These are phyloP conservation scores for Perilla frutescens DNA, from an alignment of 257 asterid genomes.

Conservation along the genomic window DNA sequence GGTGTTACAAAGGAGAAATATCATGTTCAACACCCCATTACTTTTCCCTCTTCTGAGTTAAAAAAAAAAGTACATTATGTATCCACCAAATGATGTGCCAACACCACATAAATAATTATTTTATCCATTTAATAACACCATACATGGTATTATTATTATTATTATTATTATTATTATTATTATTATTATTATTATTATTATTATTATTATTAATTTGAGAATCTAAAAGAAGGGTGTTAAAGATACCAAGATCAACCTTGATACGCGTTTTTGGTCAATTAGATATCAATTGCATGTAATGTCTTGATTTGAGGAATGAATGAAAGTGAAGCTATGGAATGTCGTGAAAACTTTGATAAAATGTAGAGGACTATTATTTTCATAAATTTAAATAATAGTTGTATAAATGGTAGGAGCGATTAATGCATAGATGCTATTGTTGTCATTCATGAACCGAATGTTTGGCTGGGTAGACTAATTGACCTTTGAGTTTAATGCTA, in stretches of 20 bases:
- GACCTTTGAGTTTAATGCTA: slow-evolving; percentile 13
- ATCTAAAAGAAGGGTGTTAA: too few species aligned
- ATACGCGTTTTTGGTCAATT: neutral
- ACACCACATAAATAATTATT: too few species aligned
- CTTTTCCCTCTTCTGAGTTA: too few species aligned
- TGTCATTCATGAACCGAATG: slow-evolving; percentile 22
- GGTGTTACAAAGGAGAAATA: too few species aligned
- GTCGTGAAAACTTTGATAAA: neutral
- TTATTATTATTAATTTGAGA: too few species aligned
- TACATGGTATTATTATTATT: too few species aligned
- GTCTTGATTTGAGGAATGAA: neutral
- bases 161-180: too few species aligned
- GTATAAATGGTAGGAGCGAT: slow-evolving; percentile 6
- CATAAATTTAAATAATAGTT: neutral
- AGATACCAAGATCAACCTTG: neutral
- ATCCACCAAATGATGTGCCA: too few species aligned
- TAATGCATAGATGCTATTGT: neutral
- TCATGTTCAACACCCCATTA: too few species aligned
- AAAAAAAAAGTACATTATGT: too few species aligned
- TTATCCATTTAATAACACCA: too few species aligned
- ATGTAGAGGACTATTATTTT: neutral
- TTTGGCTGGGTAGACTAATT: slow-evolving; percentile 22
- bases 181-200: too few species aligned
- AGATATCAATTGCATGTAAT: neutral
- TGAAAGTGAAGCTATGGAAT: neutral